These are phyloP conservation scores for Patellifolia procumbens DNA, from an alignment of 179 eudicot genomes.

Conservation along the genomic window DNA sequence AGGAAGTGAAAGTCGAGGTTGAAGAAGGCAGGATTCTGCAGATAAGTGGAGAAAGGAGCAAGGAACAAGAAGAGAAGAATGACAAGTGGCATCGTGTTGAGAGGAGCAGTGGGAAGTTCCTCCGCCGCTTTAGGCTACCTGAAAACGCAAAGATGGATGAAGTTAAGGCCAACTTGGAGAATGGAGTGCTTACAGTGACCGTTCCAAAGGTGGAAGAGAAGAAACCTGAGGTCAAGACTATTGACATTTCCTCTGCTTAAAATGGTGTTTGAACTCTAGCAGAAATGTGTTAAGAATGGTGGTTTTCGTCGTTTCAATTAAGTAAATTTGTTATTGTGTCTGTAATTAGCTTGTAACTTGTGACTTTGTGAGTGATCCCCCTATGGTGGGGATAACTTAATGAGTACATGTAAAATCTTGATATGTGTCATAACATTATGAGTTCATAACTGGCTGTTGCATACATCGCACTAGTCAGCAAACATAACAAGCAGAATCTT, in stretches of 20 bases:
- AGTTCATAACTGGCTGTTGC: neutral
- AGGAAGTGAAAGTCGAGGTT: conserved; percentile 42
- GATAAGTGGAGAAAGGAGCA: conserved; percentile 42
- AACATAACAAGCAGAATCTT: no score
- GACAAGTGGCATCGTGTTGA: conserved; percentile 42
- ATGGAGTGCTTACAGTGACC: conserved; percentile 38
- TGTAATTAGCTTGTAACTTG: conserved; percentile 4
- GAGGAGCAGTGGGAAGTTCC: conserved; percentile 43
- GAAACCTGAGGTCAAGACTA: conserved; percentile 37
- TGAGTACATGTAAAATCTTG: conserved; percentile 8
- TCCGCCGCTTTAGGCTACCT: conserved; percentile 40
- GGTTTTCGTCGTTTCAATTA: no score
- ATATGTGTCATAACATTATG: conserved; percentile 11
- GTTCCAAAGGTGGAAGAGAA: conserved; percentile 38
- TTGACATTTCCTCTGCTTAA: conserved; percentile 34
- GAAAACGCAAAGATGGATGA: conserved; percentile 42
- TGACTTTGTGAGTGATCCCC: neutral
- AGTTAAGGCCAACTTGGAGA: conserved; percentile 32
- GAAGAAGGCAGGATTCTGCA: conserved; percentile 43
- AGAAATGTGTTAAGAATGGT: neutral
- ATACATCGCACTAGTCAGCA: no score
- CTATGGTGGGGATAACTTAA: neutral
- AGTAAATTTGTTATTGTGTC: neutral
- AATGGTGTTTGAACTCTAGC: neutral
- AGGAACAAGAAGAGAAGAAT: conserved; percentile 40